Percentiles rank a stretch among this genome's conserved stretches.
Conservation (phyloP, 177 flowering plant genomes). For the Telopea speciosissima region DNA sequence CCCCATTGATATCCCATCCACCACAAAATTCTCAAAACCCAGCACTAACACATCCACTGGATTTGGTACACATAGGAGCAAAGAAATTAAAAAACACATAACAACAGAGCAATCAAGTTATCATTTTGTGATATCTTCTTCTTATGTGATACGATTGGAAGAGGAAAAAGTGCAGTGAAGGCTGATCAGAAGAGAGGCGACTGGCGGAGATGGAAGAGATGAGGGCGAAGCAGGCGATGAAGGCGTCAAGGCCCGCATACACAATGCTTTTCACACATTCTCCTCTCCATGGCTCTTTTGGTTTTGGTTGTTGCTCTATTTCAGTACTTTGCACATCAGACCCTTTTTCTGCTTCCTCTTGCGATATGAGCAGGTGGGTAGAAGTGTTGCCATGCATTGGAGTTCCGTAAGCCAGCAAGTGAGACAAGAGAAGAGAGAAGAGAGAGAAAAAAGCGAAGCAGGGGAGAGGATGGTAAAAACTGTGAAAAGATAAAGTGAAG, state of each 20-base stretch:
- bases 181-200: constrained; percentile 39
- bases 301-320: constrained; percentile 25
- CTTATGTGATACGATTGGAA: too few relatives aligned
- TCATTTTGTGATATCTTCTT: neutral
- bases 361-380: constrained; percentile 1
- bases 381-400: constrained; percentile 1
- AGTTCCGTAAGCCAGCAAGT: neutral
- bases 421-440: neutral
- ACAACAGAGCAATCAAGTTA: neutral
- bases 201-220: constrained; percentile 49
- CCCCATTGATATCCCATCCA: constrained; percentile 71
- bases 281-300: constrained; percentile 36
- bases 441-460: neutral
- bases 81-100: neutral
- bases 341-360: neutral
- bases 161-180: too few relatives aligned
- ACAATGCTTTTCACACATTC: constrained; percentile 50
- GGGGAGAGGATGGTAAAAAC: neutral
- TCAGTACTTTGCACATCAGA: too few relatives aligned
- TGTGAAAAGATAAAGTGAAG: too few relatives aligned
- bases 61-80: neutral
- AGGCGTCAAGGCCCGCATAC: constrained; percentile 54
- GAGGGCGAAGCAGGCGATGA: constrained; percentile 54
- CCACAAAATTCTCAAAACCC: constrained; percentile 58
- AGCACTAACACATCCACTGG: constrained; percentile 48